Evolutionary conservation across 2,329 filamentous ascomycete species (phyloP), one percentile per base, ranked within the genome.

Genomic region (Cladosporium sp.): DNA sequence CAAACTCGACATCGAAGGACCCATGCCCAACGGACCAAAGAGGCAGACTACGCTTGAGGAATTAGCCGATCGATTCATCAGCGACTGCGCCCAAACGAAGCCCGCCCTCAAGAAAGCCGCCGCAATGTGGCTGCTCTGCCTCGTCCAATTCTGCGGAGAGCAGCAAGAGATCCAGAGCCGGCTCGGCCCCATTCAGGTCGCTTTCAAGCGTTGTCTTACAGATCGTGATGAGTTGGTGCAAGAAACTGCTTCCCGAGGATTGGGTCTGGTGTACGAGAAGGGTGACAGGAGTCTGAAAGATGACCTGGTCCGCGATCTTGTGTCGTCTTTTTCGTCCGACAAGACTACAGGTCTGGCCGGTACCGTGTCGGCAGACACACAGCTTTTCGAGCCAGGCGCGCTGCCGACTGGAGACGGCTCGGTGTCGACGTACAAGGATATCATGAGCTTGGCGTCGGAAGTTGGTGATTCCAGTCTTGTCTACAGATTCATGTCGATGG

Each of bases 401-500:
- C 75, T 97, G 12, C 92, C 92, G 0, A 97, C 92, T 0, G 91
- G 92, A 3, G 91, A 96, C 64, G 92, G 92, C 7, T 90, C 92
- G 0, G 84, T 97, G 58, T 97, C 91, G 0, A 97, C 93, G 0
- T 99, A 99, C 78, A 96, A 96, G 71, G 94, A 99, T 69, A 97
- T 99, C 65, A 89, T 99, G 73, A 94, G 83, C 65, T 80, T 99
- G 50, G 94, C 94, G n/a, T 90, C 93, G 43, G 94, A 99, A 75
- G 92, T 97, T 36, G 94, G 94, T 11, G 93, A 99, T 68, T 93
- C 94, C 60, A 92, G 89, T 66, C 80, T 99, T n/a, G 90, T 97
- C 1, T 99, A 99, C 78, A 91, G 92, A 61, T 97, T 99, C 76
- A 99, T 99, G 94, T 93, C 92, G 0, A 82, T 99, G 65, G 94